Evolutionary conservation across 306 rosid genomes (phyloP).

Genomic region (Cicer yamashitae): DNA sequence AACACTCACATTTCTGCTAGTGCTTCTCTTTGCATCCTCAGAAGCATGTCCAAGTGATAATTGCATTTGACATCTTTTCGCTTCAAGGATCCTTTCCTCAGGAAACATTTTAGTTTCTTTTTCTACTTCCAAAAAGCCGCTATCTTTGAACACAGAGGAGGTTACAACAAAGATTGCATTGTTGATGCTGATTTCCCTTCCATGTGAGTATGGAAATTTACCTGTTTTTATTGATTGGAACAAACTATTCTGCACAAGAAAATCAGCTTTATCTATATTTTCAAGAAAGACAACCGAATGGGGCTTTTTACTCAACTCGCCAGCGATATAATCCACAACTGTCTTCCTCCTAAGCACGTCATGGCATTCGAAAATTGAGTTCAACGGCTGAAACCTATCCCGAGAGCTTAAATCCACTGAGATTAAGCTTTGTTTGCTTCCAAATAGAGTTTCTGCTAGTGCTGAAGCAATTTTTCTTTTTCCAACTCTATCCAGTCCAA

Average conservation of each 20-base stretch:
- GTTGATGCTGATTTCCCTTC: constrained; percentile 76
- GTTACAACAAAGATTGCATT: constrained; percentile 67
- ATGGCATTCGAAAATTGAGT: constrained; percentile 57
- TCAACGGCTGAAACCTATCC: constrained; percentile 45
- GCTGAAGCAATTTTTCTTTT: constrained; percentile 75
- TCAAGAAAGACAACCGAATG: constrained; percentile 74
- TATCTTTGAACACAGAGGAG: constrained; percentile 44
- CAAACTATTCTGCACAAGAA: constrained; percentile 69
- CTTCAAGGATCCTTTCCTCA: constrained; percentile 74
- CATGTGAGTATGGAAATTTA: constrained; percentile 70
- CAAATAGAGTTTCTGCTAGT: constrained; percentile 70
- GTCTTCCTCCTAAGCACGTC: constrained; percentile 74
- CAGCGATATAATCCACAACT: constrained; percentile 70
- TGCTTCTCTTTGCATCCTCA: constrained; percentile 47
- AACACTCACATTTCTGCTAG: constrained; percentile 57
- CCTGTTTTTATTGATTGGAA: constrained; percentile 75
- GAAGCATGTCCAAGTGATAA: constrained; percentile 48
- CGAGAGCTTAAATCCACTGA: constrained; percentile 65
- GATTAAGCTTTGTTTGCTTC: constrained; percentile 62
- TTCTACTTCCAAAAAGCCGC: constrained; percentile 31
- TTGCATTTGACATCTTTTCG: constrained; percentile 74
- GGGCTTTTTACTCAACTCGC: constrained; percentile 75
- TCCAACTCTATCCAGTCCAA: constrained; percentile 85
- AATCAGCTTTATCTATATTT: constrained; percentile 76
- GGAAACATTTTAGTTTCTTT: constrained; percentile 54